phyloP scores from a whole-genome alignment of 345 rosid genomes.

The Luvunga scandens region DNA sequence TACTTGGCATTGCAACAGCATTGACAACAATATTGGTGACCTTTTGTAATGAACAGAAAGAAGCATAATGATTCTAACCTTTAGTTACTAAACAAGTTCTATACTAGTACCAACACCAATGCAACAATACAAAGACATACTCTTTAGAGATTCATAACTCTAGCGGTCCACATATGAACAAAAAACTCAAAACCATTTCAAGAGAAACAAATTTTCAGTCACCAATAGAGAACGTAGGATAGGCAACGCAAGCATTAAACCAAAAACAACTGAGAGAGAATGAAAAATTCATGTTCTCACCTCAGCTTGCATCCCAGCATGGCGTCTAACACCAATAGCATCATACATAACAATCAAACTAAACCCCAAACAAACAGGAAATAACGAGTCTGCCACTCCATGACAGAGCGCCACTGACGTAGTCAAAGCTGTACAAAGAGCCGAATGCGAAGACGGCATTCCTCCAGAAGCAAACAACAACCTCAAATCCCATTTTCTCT shows the following conservation, averaged over 20 bases:
- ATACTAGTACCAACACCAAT: not conserved
- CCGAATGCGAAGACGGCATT: slow-evolving; percentile 95
- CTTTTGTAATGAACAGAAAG: no score
- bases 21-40: not conserved
- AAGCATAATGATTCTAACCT: no score
- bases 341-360: slow-evolving; percentile 95
- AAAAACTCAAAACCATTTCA: not conserved
- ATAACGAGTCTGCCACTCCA: slow-evolving; percentile 83
- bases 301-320: slow-evolving; percentile 99
- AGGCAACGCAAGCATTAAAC: not conserved
- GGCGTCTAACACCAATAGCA: slow-evolving; percentile 92
- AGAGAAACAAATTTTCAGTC: not conserved
- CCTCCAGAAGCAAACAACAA: slow-evolving; percentile 81
- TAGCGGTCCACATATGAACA: not conserved
- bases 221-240: not conserved
- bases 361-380: slow-evolving; percentile 94
- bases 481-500: slow-evolving; percentile 85
- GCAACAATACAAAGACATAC: not conserved
- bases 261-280: not conserved
- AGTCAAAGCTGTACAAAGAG: slow-evolving; percentile 85
- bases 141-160: not conserved
- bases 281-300: slow-evolving; percentile 27
- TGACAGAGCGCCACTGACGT: slow-evolving; percentile 90
- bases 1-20: not conserved
- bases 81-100: not conserved